Base-by-base conservation (phyloP, 129 eudicot genomes). In the Flaveria robusta region DNA sequence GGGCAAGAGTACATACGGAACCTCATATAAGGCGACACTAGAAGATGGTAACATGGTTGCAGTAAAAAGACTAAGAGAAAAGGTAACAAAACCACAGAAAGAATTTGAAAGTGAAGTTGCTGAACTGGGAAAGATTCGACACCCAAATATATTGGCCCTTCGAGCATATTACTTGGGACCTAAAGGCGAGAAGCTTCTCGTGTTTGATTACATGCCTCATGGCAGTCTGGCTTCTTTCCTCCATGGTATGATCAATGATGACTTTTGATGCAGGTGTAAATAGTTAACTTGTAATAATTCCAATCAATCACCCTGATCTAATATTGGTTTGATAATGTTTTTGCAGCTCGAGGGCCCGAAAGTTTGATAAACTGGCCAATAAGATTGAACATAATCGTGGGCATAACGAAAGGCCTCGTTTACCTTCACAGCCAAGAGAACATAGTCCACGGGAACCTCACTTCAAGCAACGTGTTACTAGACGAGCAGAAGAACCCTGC, bases 141-240 rank as follows among this genome's bases (percentile, higher is more conserved):
- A 95, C 68, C 83, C 85, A 3, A 87, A 95, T 34, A 77, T 95
- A 24, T 83, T 91, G 74, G 89, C 99, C 19, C 84, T 95, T 68
- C 78, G 97, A 39, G 99, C 99, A 0, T 95, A 89, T 84, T 95
- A 95, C 71, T 45, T 95, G 83, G 97, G 99, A 14, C 97, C 99
- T 0, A 95, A 91, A 80, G 99, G 96, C 13, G 99, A 95, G 81
- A 95, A 89, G 94, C 96, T 95, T 78, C 97, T 95, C 3, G 99
- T 91, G 50, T 95, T 86, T 26, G 97, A 95, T 91, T 91, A 89
- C 76, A 78, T 89, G 93, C 77, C 89, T 31, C 91, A 88, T 77
- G 99, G 99, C 52, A 95, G 97, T 66, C 92, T 95, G 47, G 89
- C 99, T 45, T 86, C 97, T 45, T 95, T 82, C 85, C 96, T 95